Evolutionary conservation across 2,329 filamentous ascomycete genomes (phyloP), one percentile per base, ranked within the genome.

Genomic region (Cyphellophora europaea): DNA sequence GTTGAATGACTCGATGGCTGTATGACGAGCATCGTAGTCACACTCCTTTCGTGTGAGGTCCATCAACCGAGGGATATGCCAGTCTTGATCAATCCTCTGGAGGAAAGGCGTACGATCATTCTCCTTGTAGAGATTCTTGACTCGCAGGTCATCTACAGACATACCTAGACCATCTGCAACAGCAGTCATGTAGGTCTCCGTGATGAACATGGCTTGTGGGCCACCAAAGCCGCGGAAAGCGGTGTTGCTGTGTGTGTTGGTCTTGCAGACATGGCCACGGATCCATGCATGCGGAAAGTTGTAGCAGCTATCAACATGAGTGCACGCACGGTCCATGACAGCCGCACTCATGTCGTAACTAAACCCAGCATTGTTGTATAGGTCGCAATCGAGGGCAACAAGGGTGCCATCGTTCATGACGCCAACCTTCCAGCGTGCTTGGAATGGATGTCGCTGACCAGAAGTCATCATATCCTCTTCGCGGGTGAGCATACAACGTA

Each of bases 171-270:
- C 79, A 54, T 98, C 91, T 3, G 91, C 88, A 28, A 93, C 74
- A 56, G 96, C 89, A 36, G 82, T 78, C 72, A 98, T 88, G 61
- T 81, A 93, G 5, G 72, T 79, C 59, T 98, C 91, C 3, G 79
- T 77, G 43, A 96, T 86, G 61, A 95, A 98, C 67, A 96, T 79
- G 40, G 91, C 91, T 57, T 98, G 91, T 1, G 91, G 91, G 0
- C 91, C 91, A 44, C 91, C 91, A 49, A 96, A 98, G 1, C 91
- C 91, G 48, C 91, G 81, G 72, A 98, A 98, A 0, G 91, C 91
- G 5, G 88, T 94, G 61, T 98, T 98, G 1, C 86, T 94, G 56
- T 96, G 86, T 0, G 91, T 98, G 56, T 98, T 98, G 0, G 91
- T 96, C 64, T 82, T 93, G 64, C 86, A 93, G 21, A 93, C 62